A percentile compares a stretch with the other conserved stretches of the same genome.
Evolutionary conservation across 805 yeast species (phyloP).

Genomic region (Cyberlindnera mrakii): DNA sequence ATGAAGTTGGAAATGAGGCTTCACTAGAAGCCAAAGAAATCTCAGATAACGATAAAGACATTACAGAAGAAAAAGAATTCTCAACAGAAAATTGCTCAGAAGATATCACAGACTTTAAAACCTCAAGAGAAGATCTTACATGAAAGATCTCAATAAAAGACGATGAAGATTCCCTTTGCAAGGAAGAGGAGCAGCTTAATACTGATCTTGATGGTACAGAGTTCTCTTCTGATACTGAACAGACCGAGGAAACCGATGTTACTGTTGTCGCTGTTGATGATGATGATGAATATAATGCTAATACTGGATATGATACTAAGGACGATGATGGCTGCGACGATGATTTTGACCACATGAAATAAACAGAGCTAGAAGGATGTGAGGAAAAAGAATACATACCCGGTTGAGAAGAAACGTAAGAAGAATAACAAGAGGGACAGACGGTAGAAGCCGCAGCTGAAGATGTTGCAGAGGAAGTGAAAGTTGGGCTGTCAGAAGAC

Average conservation of each 20-base stretch:
- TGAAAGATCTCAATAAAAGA: too few relatives aligned
- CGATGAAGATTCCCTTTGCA: too few relatives aligned
- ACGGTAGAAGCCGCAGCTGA: neutral
- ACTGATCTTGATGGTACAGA: neutral
- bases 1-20: neutral
- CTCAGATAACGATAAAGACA: neutral
- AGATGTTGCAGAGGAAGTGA: neutral
- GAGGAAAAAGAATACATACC: neutral
- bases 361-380: neutral
- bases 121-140: too few relatives aligned
- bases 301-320: neutral
- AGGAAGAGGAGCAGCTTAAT: neutral
- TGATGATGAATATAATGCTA: slow-evolving; percentile 1
- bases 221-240: neutral
- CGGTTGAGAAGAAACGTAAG: neutral
- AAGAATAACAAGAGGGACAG: neutral
- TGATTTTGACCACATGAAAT: neutral
- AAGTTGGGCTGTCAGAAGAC: neutral
- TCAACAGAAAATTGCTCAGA: too few relatives aligned
- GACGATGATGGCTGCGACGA: neutral
- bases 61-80: neutral
- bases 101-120: too few relatives aligned
- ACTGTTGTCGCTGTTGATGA: neutral
- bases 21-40: neutral
- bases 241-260: neutral